A percentile compares a stretch with the other conserved stretches of the same genome.
Evolutionary conservation across 148 eudicot genomes (phyloP).

Genomic region (Camellia sinensis): DNA sequence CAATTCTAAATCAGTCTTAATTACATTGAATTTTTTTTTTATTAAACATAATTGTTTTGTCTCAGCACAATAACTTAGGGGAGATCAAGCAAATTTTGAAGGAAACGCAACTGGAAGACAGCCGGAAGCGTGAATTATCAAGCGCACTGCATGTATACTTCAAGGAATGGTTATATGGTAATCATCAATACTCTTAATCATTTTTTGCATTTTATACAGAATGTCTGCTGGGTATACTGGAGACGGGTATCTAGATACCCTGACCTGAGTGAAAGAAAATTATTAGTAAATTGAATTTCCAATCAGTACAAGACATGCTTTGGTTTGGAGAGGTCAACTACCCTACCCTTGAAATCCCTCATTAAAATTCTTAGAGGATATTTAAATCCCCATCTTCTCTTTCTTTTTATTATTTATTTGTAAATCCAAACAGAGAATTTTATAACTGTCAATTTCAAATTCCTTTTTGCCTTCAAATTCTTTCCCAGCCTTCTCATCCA

Average conservation of each 20-base stretch:
- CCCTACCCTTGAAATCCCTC: background rate
- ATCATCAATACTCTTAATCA: constrained; percentile 9
- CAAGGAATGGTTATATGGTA: constrained; percentile 96
- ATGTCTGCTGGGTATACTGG: background rate
- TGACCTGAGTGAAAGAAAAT: background rate
- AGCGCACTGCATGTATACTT: constrained; percentile 78
- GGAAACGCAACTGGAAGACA: constrained; percentile 83
- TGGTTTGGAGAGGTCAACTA: background rate
- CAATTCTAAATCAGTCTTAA: no score
- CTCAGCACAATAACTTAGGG: constrained; percentile 62
- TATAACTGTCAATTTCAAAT: no score
- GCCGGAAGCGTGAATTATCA: constrained; percentile 77
- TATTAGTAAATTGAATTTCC: no score
- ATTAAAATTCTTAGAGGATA: background rate
- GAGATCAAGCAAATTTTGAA: constrained; percentile 84
- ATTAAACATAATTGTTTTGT: constrained; percentile 1
- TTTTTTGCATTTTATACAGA: background rate
- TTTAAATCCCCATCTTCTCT: no score
- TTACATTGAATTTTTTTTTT: background rate
- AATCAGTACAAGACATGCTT: no score
- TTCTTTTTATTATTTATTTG: no score
- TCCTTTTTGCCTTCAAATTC: background rate
- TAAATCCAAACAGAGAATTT: no score
- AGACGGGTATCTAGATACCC: no score
- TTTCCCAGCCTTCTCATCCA: no score